Base-by-base conservation (phyloP, 257 asterid genomes). In the Ophiorrhiza pumila region DNA sequence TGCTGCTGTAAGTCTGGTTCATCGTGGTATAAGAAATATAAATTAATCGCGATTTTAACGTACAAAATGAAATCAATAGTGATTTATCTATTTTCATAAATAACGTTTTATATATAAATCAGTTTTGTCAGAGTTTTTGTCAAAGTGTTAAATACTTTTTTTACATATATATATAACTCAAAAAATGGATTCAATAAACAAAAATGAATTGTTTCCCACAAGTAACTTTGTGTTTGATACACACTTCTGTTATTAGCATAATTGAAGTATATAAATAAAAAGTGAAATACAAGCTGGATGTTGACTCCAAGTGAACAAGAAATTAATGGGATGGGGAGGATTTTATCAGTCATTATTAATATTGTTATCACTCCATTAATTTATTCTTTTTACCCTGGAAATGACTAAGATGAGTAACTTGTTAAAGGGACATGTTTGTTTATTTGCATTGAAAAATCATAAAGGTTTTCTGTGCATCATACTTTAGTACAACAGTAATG, bases 331-430 rank as follows among this genome's bases (percentile, higher is more conserved):
- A n/a, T n/a, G n/a, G 12, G 14, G 18, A 25, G 68, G 68, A 65
- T 50, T 63, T 63, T 43, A 37, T 39, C 34, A 35, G 80, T 71
- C 80, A 71, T 77, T 63, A 71, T 77, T 53, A 15, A 71, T 45
- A 45, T 43, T 70, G 73, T 76, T 71, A 43, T 58, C 34, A 14
- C 62, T 43, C 32, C 11, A 39, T 29, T 62, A 35, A 41, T 61
- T 9, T 65, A 41, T 46, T 18, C 43, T 56, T 58, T n/a, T 75
- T 34, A 41, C 61, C 68, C 42, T 10, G 2, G 20, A 55, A 58
- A 50, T 69, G 29, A 39, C 71, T 62, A 60, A 76, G 27, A 39
- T 69, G 71, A 69, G 45, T 61, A 78, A 65, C 75, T 60, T 76
- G 62, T 43, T 67, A 31, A 74, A 74, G 78, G 47, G 74, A 74